Percentiles rank a stretch among this genome's conserved stretches.
phyloP scores from a whole-genome alignment of 345 rosid genomes.

The Jatropha curcas region DNA sequence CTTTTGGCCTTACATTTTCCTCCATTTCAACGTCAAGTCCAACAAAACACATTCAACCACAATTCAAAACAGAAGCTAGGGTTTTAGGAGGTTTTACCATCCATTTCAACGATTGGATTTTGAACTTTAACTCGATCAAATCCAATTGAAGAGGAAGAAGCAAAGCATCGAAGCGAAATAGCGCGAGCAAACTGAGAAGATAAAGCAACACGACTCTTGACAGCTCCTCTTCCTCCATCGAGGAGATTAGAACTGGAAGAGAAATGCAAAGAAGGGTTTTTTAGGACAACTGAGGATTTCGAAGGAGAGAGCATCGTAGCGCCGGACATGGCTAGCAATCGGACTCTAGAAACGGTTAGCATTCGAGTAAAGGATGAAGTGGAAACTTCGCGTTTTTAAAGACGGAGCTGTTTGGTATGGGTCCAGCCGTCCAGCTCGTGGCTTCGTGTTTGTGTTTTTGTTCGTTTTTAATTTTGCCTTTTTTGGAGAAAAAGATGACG shows the following conservation, averaged over 20 bases:
- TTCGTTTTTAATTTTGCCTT: neutral
- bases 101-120: slow-evolving; percentile 49
- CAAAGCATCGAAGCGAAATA: slow-evolving; percentile 36
- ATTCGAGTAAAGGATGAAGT: neutral
- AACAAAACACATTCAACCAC: neutral
- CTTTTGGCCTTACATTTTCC: neutral
- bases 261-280: slow-evolving; percentile 8
- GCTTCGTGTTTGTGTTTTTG: neutral
- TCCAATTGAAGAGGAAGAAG: slow-evolving; percentile 26
- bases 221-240: neutral
- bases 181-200: slow-evolving; percentile 19
- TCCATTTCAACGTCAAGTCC: neutral
- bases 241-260: slow-evolving; percentile 19
- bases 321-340: slow-evolving; percentile 29
- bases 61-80: neutral
- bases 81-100: slow-evolving; percentile 41
- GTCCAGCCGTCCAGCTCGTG: neutral
- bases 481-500: neutral
- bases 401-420: neutral
- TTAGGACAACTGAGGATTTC: slow-evolving; percentile 3
- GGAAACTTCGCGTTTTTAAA: neutral
- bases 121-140: slow-evolving; percentile 40
- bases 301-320: slow-evolving; percentile 32
- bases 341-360: neutral
- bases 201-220: slow-evolving; percentile 19